Conservation (phyloP, 2,329 filamentous ascomycete species). For the Metarhizium humberi region DNA sequence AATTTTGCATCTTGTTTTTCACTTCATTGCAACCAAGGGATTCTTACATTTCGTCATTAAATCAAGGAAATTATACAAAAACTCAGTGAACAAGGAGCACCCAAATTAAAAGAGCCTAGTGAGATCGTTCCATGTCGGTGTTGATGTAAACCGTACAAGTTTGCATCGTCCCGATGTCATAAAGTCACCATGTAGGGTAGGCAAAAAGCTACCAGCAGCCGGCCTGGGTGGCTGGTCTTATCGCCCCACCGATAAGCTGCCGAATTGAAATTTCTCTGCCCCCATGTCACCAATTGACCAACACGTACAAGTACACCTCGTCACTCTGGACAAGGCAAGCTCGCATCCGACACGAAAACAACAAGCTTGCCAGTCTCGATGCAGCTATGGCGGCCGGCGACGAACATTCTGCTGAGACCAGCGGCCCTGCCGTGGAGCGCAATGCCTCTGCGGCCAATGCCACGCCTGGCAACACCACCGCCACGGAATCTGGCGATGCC, state of each 20-base stretch:
- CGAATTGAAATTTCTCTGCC: constrained; percentile 3
- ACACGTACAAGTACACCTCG: constrained; percentile 4
- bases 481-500: not conserved
- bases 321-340: not conserved
- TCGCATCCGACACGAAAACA: not conserved
- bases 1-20: too few relatives aligned
- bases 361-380: constrained; percentile 13
- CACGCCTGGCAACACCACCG: not conserved
- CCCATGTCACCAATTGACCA: constrained; percentile 4
- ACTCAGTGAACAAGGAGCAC: too few relatives aligned
- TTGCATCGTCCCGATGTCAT: too few relatives aligned
- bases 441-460: constrained; percentile 6
- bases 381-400: constrained; percentile 23
- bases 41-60: too few relatives aligned
- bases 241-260: not conserved
- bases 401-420: constrained; percentile 18
- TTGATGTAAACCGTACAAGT: too few relatives aligned
- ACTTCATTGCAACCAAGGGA: too few relatives aligned
- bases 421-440: constrained; percentile 9
- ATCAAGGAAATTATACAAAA: too few relatives aligned
- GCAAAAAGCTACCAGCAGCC: not conserved
- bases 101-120: too few relatives aligned
- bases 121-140: too few relatives aligned
- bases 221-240: not conserved
- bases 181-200: not conserved